Evolutionary conservation across 2,329 filamentous ascomycete species (phyloP).

Genomic region (Paraconiothyrium brasiliense): DNA sequence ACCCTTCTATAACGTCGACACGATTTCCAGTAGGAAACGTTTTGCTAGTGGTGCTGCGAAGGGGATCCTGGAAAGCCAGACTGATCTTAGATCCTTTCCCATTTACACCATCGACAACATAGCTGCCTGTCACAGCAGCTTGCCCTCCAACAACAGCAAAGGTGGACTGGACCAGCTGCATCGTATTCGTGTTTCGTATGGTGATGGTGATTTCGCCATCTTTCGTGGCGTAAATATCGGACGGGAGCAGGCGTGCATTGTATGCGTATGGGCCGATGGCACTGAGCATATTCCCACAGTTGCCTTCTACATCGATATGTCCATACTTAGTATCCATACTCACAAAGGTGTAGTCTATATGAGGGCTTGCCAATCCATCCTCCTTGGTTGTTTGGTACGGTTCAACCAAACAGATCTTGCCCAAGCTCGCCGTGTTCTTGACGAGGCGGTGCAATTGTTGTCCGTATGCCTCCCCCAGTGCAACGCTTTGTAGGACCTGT

Average conservation of each 20-base stretch:
- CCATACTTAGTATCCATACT: constrained; percentile 71
- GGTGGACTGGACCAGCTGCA: constrained; percentile 67
- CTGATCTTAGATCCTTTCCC: constrained; percentile 66
- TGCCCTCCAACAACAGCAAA: constrained; percentile 64
- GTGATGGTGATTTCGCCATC: constrained; percentile 60
- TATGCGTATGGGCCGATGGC: constrained; percentile 73
- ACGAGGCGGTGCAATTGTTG: constrained; percentile 78
- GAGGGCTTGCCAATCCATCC: constrained; percentile 34
- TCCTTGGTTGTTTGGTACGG: constrained; percentile 28
- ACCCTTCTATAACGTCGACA: constrained; percentile 61
- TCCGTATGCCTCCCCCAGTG: constrained; percentile 71
- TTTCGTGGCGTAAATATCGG: constrained; percentile 35
- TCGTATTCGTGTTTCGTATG: constrained; percentile 77
- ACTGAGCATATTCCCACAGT: constrained; percentile 79
- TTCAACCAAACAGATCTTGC: constrained; percentile 75
- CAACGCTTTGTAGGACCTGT: constrained; percentile 69
- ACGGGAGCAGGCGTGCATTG: constrained; percentile 61
- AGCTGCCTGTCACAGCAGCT: constrained; percentile 62
- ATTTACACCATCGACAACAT: constrained; percentile 71
- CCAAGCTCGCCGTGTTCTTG: constrained; percentile 73
- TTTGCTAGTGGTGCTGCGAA: constrained; percentile 70
- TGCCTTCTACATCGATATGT: constrained; percentile 72
- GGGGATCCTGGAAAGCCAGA: constrained; percentile 70
- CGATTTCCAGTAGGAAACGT: constrained; percentile 68
- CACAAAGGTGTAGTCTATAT: constrained; percentile 77